Base-by-base conservation (phyloP, 495 filamentous ascomycete genomes). In the Cladorrhinum samala region DNA sequence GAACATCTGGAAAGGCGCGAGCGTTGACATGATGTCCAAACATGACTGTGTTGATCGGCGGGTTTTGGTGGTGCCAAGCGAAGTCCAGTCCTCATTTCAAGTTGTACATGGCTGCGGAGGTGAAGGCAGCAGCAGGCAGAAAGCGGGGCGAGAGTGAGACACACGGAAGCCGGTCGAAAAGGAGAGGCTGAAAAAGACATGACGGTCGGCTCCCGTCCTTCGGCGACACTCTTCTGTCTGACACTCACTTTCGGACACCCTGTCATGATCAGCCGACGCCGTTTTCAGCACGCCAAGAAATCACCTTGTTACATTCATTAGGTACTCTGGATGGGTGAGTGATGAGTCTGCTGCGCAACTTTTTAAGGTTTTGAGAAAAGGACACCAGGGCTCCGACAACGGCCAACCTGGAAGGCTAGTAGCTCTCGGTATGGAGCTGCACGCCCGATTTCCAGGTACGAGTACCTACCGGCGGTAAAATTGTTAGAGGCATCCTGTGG, bases 361-460 rank as follows among this genome's bases (percentile, higher is more conserved):
- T n/a, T n/a, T n/a, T n/a, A n/a, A n/a, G n/a, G n/a, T n/a, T n/a
- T n/a, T n/a, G n/a, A n/a, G n/a, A n/a, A n/a, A n/a, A n/a, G n/a
- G n/a, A n/a, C n/a, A n/a, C n/a, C 27, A 33, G 21, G 38, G 50
- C 50, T 53, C 50, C 50, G 50, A 53, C 19, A 33, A 49, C 25
- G 46, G 27, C 46, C 44, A 9, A 14, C 19, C n/a, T n/a, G n/a
- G n/a, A n/a, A n/a, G n/a, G n/a, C n/a, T n/a, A n/a, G n/a, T n/a
- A n/a, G n/a, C n/a, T n/a, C n/a, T n/a, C n/a, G n/a, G n/a, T n/a
- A n/a, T n/a, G n/a, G n/a, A n/a, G n/a, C n/a, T n/a, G n/a, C n/a
- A n/a, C n/a, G n/a, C n/a, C n/a, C n/a, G n/a, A n/a, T n/a, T n/a
- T n/a, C n/a, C n/a, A n/a, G n/a, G n/a, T n/a, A n/a, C n/a, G n/a